Base-by-base conservation (phyloP, 2,329 filamentous ascomycete species). In the Sporothrix phasma region DNA sequence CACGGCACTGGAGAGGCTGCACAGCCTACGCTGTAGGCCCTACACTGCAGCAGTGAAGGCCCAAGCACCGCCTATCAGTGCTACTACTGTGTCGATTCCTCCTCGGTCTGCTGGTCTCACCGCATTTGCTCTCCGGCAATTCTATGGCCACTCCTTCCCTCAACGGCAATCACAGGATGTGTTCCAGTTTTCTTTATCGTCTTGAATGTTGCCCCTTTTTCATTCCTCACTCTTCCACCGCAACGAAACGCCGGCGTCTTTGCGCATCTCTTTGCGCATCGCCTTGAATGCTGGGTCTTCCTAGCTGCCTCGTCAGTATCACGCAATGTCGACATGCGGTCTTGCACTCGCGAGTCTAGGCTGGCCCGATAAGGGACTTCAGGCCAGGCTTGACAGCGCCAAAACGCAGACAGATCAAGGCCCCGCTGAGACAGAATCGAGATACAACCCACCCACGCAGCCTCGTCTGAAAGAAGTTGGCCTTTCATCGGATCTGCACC, bases 191-290 rank as follows among this genome's bases (percentile, higher is more conserved):
- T 62, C 61, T 62, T n/a, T 37, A 24, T 34, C 41, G 37, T 62
- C 61, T 62, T 62, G 61, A 37, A 37, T 51, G 19, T 31, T 51
- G 17, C 49, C 47, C 31, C 34, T 51, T 62, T 53, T 53, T 39
- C 39, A 31, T 54, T 24, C 37, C 26, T 54, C n/a, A 26, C 39
- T 37, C 41, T 61, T 61, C 26, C 29, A 10, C n/a, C 26, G 41
- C 26, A 19, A n/a, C 13, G 39, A 43, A 41, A 13, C n/a, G 15
- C 56, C 46, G 56, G 31, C 56, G 41, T 34, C 24, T 29, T 43
- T 58, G 34, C 34, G 6, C 24, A n/a, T 54, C 49, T 51, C 13
- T 51, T 11, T 58, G 34, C 34, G 15, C 15, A 10, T 13, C 5
- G 24, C 39, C 22, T 43, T 37, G 31, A 59, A 11, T 59, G 17